Conservation (phyloP, 441 rosid species). For the Syzygium malaccense region DNA sequence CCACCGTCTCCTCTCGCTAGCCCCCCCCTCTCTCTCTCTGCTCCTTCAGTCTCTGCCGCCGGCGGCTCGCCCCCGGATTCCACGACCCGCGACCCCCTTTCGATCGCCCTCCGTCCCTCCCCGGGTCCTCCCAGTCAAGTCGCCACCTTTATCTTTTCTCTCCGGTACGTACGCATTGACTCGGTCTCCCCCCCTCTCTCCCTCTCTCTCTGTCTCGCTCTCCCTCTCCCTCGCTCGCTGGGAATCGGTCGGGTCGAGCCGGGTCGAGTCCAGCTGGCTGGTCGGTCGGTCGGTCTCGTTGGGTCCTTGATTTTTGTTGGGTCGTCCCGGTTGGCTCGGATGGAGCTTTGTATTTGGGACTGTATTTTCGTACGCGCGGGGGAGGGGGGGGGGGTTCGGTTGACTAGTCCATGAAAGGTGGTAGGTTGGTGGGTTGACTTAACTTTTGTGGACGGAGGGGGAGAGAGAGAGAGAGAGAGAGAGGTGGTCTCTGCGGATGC, state of each 20-base stretch:
- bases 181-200: not conserved
- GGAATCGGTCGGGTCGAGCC: constrained; percentile 20
- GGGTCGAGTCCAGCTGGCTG: constrained; percentile 21
- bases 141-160: constrained; percentile 6
- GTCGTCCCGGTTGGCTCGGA: constrained; percentile 1
- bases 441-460: constrained; percentile 2
- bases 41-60: not conserved
- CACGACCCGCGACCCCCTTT: not conserved
- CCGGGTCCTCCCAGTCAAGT: not conserved
- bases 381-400: not conserved
- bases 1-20: constrained; percentile 14
- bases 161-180: not conserved
- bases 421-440: constrained; percentile 83
- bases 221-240: not conserved
- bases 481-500: constrained; percentile 1
- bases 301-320: constrained; percentile 16
- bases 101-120: not conserved
- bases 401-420: constrained; percentile 50
- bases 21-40: not conserved
- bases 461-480: not conserved
- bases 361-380: not conserved
- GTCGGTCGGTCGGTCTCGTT: constrained; percentile 18
- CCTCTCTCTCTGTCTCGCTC: not conserved
- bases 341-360: constrained; percentile 1
- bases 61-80: constrained; percentile 16